Evolutionary conservation across 2,329 filamentous ascomycete genomes (phyloP).

Genomic region (Ceratocystis harringtonii): DNA sequence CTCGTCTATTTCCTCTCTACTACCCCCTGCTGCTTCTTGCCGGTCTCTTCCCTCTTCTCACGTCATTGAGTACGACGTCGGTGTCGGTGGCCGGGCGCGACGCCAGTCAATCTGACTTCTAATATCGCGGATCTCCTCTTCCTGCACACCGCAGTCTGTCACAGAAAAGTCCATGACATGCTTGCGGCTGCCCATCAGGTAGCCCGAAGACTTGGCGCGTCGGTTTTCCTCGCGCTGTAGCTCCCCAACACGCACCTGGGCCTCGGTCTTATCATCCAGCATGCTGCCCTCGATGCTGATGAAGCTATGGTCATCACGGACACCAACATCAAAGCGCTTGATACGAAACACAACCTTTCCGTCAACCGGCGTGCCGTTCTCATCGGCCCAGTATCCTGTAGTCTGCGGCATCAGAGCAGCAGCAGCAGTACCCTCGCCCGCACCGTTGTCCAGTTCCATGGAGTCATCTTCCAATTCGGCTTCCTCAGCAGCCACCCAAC

Average conservation of each 20-base stretch:
- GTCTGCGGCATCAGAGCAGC: neutral
- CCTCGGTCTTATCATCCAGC: slow-evolving; percentile 53
- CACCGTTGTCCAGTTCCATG: slow-evolving; percentile 39
- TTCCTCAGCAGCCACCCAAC: slow-evolving; percentile 50
- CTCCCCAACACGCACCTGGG: slow-evolving; percentile 32
- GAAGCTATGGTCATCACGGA: slow-evolving; percentile 61
- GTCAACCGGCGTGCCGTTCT: slow-evolving; percentile 50
- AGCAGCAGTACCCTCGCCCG: slow-evolving; percentile 22
- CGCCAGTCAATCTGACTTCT: slow-evolving; percentile 16
- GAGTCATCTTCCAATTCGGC: slow-evolving; percentile 29
- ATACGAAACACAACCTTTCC: slow-evolving; percentile 64
- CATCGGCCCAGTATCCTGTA: slow-evolving; percentile 59
- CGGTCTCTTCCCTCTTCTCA: neutral
- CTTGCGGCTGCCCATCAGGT: slow-evolving; percentile 8
- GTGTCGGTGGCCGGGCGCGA: slow-evolving; percentile 14
- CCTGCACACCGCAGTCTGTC: slow-evolving; percentile 14
- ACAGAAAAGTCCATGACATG: slow-evolving; percentile 12
- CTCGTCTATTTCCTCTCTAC: neutral
- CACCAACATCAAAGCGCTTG: slow-evolving; percentile 67
- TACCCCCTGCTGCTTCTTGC: neutral
- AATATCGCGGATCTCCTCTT: slow-evolving; percentile 16
- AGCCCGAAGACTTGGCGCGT: slow-evolving; percentile 10
- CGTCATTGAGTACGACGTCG: slow-evolving; percentile 16
- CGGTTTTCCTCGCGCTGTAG: slow-evolving; percentile 21
- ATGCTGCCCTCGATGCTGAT: slow-evolving; percentile 82